Conservation (phyloP, 106 monocot species). For the Triglochin maritima region DNA sequence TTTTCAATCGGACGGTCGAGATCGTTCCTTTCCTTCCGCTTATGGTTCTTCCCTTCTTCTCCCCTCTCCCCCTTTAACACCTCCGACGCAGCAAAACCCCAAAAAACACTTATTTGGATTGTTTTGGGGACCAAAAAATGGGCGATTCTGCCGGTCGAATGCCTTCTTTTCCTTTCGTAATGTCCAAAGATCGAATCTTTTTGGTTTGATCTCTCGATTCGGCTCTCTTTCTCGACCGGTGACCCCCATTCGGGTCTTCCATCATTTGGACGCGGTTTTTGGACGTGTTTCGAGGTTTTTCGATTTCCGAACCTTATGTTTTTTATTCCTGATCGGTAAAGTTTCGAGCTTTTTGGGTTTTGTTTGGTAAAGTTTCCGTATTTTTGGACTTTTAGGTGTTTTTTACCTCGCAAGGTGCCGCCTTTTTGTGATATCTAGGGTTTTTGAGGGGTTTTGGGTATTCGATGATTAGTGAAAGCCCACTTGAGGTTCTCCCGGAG, state of each 20-base stretch:
- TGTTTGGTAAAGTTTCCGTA: too few relatives aligned
- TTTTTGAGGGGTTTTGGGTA: not conserved
- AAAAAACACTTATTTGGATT: not conserved
- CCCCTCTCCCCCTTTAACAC: not conserved
- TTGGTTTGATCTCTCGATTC: constrained; percentile 5
- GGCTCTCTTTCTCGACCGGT: not conserved
- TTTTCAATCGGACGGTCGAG: too few relatives aligned
- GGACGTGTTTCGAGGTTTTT: constrained; percentile 3
- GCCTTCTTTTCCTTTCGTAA: not conserved
- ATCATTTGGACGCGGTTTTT: not conserved
- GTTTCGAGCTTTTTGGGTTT: constrained; percentile 4
- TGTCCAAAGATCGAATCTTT: constrained; percentile 1
- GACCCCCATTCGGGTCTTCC: not conserved
- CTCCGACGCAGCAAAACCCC: not conserved
- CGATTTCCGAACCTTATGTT: not conserved
- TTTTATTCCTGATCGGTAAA: not conserved
- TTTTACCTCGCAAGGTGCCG: not conserved
- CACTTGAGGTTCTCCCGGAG: constrained; percentile 40
- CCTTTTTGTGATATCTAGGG: not conserved
- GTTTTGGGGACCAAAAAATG: constrained; percentile 5
- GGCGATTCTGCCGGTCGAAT: constrained; percentile 10
- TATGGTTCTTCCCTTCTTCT: too few relatives aligned
- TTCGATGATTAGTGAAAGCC: constrained; percentile 19
- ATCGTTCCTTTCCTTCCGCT: too few relatives aligned
- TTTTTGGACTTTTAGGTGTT: not conserved